phyloP scores from a whole-genome alignment of 345 rosid genomes.

The Populus ilicifolia region DNA sequence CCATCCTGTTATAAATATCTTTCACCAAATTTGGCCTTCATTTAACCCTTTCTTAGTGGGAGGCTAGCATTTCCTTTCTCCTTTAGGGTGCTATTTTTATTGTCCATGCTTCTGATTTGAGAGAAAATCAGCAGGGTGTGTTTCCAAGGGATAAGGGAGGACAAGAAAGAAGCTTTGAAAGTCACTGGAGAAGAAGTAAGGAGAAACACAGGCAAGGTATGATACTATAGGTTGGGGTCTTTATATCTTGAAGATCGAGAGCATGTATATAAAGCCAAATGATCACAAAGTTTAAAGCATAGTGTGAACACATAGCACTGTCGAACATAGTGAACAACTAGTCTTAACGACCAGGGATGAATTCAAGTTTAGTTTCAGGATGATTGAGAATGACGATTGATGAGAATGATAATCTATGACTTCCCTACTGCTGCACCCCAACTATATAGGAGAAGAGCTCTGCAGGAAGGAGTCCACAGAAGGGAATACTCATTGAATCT shows the following conservation, averaged over 20 bases:
- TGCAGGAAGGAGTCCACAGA: too few species aligned
- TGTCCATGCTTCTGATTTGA: not conserved
- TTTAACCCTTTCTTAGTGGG: constrained; percentile 7
- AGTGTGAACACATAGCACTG: not conserved
- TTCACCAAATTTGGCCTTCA: not conserved
- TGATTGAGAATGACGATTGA: too few species aligned
- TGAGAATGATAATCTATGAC: too few species aligned
- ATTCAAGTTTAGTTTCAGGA: too few species aligned
- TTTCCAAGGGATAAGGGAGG: not conserved
- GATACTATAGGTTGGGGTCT: not conserved
- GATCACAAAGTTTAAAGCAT: not conserved
- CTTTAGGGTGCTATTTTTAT: not conserved
- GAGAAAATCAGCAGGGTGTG: not conserved
- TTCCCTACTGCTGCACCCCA: too few species aligned
- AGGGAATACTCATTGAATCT: too few species aligned
- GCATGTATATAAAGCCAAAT: not conserved
- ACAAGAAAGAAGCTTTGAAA: not conserved
- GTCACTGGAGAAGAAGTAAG: not conserved
- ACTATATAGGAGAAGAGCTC: too few species aligned
- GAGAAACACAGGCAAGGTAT: not conserved
- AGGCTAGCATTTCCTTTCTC: not conserved
- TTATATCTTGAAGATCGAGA: too few species aligned
- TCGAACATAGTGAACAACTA: too few species aligned
- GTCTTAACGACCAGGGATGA: too few species aligned
- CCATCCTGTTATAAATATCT: not conserved